Evolutionary conservation across 192 early-diverging fungal species (phyloP).

Genomic region (Lobosporangium transversale): DNA sequence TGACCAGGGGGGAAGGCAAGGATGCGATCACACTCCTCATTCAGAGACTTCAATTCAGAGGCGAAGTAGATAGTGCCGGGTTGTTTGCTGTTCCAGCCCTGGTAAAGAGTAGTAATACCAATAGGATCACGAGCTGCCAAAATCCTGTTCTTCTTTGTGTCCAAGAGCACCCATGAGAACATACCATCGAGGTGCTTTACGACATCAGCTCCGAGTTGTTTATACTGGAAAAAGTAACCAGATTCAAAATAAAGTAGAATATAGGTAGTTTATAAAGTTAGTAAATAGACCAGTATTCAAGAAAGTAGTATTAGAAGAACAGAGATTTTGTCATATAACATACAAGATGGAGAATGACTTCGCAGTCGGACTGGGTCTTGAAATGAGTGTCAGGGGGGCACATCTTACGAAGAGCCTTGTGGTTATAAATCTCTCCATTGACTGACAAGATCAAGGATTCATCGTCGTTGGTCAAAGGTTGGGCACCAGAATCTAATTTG

Average conservation of each 20-base stretch:
- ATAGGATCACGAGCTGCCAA: conserved; percentile 97
- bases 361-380: conserved; percentile 98
- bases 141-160: conserved; percentile 80
- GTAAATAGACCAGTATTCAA: neutral
- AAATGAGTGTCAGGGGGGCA: conserved; percentile 80
- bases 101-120: conserved; percentile 98
- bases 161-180: conserved; percentile 95
- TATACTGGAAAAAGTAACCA: conserved; percentile 71
- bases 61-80: conserved; percentile 93
- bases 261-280: neutral
- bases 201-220: conserved; percentile 85
- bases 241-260: neutral
- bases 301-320: neutral
- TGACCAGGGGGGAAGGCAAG: conserved; percentile 98
- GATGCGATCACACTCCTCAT: conserved; percentile 98
- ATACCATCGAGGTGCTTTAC: conserved; percentile 93
- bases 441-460: conserved; percentile 88
- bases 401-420: conserved; percentile 79
- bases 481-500: conserved; percentile 85
- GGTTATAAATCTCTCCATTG: conserved; percentile 99
- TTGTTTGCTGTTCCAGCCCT: conserved; percentile 83
- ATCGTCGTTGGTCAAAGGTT: conserved; percentile 94
- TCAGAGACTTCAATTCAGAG: conserved; percentile 95
- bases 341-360: conserved; percentile 94
- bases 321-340: conserved; percentile 1